These are phyloP conservation scores for Cryptococcus sp. DNA, from an alignment of 1,284 basidiomycete species.

Conservation along the genomic window DNA sequence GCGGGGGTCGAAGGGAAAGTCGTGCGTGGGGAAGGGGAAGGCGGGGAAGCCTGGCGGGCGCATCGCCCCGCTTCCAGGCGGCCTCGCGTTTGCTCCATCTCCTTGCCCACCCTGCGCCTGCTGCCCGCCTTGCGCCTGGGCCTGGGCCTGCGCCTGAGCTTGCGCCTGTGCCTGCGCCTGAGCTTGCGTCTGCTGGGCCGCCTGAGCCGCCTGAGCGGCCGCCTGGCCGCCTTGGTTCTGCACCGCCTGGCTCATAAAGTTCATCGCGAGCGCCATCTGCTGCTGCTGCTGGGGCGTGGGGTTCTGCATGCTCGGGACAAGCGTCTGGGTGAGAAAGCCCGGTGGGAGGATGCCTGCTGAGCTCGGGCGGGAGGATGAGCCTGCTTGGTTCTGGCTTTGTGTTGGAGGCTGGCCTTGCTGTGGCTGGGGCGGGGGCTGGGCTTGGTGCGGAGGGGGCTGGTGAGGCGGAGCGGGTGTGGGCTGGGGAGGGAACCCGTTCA, in stretches of 20 bases:
- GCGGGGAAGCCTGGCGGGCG: conserved; percentile 12
- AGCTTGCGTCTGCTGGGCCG: neutral
- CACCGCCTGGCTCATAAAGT: conserved; percentile 24
- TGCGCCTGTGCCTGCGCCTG: neutral
- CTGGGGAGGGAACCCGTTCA: too few species aligned
- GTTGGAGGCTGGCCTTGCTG: conserved; percentile 14
- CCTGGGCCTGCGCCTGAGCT: too few species aligned
- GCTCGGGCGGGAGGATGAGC: conserved; percentile 10
- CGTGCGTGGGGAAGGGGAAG: conserved; percentile 8
- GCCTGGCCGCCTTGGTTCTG: conserved; percentile 16
- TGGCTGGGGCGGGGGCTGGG: conserved; percentile 20
- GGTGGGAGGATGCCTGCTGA: conserved; percentile 6
- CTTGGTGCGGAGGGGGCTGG: conserved; percentile 7
- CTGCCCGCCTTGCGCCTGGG: too few species aligned
- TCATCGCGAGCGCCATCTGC: conserved; percentile 36
- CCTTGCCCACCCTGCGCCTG: too few species aligned
- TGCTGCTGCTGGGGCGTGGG: conserved; percentile 33
- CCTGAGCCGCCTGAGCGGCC: neutral
- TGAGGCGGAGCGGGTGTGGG: too few species aligned
- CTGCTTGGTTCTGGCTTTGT: too few species aligned
- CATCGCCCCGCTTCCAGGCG: conserved; percentile 11
- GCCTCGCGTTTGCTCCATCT: too few species aligned
- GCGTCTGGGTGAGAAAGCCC: conserved; percentile 5
- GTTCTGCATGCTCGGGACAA: conserved; percentile 10
- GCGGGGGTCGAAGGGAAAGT: conserved; percentile 45